Percentiles rank a stretch among this genome's conserved stretches.
These are phyloP conservation scores for Penicillium sp. DNA, from an alignment of 2,329 filamentous ascomycete genomes.

Conservation along the genomic window DNA sequence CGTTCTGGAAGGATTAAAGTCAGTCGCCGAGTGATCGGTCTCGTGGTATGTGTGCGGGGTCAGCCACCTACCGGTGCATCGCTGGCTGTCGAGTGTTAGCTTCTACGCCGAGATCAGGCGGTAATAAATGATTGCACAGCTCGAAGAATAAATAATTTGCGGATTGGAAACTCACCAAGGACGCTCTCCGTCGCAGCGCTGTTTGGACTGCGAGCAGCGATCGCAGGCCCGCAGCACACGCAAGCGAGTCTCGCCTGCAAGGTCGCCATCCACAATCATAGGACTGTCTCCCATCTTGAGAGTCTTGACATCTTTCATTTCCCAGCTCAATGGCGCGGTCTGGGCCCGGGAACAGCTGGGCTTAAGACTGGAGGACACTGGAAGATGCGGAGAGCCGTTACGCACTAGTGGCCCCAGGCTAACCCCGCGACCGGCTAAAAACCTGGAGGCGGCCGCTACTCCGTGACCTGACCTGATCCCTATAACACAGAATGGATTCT, in stretches of 20 bases:
- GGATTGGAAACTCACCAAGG: conserved; percentile 9
- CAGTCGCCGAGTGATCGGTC: background rate
- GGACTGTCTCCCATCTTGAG: background rate
- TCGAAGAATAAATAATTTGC: background rate
- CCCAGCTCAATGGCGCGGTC: background rate
- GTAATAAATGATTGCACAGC: background rate
- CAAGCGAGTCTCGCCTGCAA: conserved; percentile 11
- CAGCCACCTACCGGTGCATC: conserved; percentile 14
- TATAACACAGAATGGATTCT: background rate
- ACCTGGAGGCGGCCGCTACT: background rate
- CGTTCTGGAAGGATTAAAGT: conserved; percentile 7
- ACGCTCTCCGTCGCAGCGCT: conserved; percentile 14
- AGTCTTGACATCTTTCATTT: background rate
- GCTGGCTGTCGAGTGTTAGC: conserved; percentile 5
- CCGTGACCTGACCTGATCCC: background rate
- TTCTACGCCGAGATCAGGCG: background rate
- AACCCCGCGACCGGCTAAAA: background rate
- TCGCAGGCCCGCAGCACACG: conserved; percentile 17
- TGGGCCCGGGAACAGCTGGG: background rate
- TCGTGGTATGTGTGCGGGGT: conserved; percentile 1
- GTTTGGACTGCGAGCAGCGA: conserved; percentile 18
- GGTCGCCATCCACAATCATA: conserved; percentile 3
- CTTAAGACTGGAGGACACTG: background rate
- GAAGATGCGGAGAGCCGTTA: background rate
- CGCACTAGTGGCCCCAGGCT: background rate